phyloP scores from a whole-genome alignment of 371 early-diverging fungal genomes.

The Parasitella parasitica region DNA sequence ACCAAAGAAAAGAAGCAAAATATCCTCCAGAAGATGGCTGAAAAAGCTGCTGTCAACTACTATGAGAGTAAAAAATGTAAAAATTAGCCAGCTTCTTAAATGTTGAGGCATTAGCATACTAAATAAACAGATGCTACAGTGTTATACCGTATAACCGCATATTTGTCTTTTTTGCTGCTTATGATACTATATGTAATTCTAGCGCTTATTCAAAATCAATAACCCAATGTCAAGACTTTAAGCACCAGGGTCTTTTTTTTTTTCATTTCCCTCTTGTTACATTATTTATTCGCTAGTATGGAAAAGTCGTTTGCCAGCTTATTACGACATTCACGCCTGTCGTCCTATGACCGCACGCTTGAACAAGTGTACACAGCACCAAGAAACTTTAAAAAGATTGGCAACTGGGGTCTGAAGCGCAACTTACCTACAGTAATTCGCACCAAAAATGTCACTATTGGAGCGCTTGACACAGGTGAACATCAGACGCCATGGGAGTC shows the following conservation, averaged over 20 bases:
- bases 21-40: conserved; percentile 27
- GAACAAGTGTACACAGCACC: conserved; percentile 74
- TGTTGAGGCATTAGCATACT: too few relatives aligned
- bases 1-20: conserved; percentile 23
- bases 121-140: too few relatives aligned
- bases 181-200: too few relatives aligned
- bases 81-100: too few relatives aligned
- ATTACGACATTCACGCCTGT: conserved; percentile 71
- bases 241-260: conserved; percentile 6
- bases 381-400: conserved; percentile 44
- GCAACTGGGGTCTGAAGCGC: conserved; percentile 83
- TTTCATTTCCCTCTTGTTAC: conserved; percentile 3
- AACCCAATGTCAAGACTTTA: neutral
- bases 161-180: too few relatives aligned
- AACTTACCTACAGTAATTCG: conserved; percentile 68
- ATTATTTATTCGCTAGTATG: conserved; percentile 38
- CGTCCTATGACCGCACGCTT: conserved; percentile 69
- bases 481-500: conserved; percentile 74
- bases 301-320: conserved; percentile 72
- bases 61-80: conserved; percentile 15
- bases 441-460: conserved; percentile 59
- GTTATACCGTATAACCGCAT: too few relatives aligned
- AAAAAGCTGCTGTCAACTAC: conserved; percentile 25
- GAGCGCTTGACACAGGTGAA: conserved; percentile 69
- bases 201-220: neutral